phyloP scores from a whole-genome alignment of 345 rosid genomes.

The Zanthoxylum bungeanum region DNA sequence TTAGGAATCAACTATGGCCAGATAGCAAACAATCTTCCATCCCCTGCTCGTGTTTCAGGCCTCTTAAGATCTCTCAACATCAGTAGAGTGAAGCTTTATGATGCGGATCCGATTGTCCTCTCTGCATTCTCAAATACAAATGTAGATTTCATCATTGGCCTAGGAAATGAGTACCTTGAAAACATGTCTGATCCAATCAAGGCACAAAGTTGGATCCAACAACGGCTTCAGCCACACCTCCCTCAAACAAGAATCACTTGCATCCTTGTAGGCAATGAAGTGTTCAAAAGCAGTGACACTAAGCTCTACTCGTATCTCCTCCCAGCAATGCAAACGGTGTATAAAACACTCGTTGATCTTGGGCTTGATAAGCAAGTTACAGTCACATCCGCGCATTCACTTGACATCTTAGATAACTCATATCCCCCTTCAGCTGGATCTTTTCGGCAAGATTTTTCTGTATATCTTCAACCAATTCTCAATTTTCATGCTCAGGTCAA shows the following conservation, averaged over 20 bases:
- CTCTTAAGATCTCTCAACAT: conserved; percentile 69
- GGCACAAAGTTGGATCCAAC: conserved; percentile 71
- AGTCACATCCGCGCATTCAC: conserved; percentile 72
- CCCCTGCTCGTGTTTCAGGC: conserved; percentile 54
- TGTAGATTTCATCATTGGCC: conserved; percentile 70
- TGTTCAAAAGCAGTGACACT: conserved; percentile 42
- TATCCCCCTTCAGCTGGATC: conserved; percentile 78
- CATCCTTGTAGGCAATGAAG: conserved; percentile 82
- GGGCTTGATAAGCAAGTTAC: conserved; percentile 67
- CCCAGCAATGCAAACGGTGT: conserved; percentile 76
- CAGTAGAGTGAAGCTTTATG: conserved; percentile 72
- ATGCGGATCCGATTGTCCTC: conserved; percentile 82
- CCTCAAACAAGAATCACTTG: conserved; percentile 56
- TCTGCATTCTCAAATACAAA: conserved; percentile 59
- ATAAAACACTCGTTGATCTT: conserved; percentile 41
- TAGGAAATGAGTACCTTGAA: conserved; percentile 61
- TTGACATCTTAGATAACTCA: conserved; percentile 47
- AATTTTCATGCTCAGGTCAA: conserved; percentile 58
- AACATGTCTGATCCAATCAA: conserved; percentile 54
- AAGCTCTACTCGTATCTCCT: conserved; percentile 39
- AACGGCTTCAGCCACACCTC: conserved; percentile 56
- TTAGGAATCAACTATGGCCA: conserved; percentile 95
- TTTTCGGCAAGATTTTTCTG: conserved; percentile 53
- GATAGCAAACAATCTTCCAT: conserved; percentile 80
- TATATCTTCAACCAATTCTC: conserved; percentile 51